Evolutionary conservation across 306 rosid species (phyloP).

Genomic region (Inga oerstediana): DNA sequence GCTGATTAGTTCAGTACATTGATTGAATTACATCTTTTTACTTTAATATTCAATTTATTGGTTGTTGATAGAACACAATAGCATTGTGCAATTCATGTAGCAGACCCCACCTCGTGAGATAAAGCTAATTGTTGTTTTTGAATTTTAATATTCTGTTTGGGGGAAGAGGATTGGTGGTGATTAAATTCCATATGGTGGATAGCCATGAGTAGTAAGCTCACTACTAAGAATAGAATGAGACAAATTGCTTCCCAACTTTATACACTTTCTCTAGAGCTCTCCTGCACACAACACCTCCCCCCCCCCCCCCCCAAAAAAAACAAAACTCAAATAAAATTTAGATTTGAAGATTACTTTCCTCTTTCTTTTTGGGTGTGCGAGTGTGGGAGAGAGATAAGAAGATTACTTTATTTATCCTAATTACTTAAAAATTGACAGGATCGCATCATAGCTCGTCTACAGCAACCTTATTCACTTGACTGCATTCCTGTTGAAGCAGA

Average conservation of each 20-base stretch:
- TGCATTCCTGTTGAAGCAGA: constrained; percentile 99
- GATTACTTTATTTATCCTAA: constrained; percentile 4
- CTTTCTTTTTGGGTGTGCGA: not conserved
- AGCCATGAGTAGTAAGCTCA: not conserved
- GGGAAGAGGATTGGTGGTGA: not conserved
- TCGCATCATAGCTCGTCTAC: constrained; percentile 94
- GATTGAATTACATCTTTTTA: no score
- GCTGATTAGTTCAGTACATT: not conserved
- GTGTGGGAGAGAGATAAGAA: not conserved
- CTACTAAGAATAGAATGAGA: not conserved
- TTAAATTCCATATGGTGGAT: not conserved
- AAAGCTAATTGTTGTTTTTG: not conserved
- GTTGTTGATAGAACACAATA: not conserved
- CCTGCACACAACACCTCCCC: no score
- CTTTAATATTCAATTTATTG: not conserved
- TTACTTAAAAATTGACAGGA: constrained; percentile 60
- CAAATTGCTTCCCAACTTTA: not conserved
- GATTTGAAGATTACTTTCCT: not conserved
- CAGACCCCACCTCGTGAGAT: not conserved
- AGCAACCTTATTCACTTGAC: constrained; percentile 95
- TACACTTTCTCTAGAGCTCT: constrained; percentile 6
- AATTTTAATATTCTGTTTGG: not conserved
- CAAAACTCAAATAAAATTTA: no score
- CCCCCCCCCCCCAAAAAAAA: no score
- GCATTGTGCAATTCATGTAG: not conserved